Evolutionary conservation across 345 rosid species (phyloP).

Genomic region (Viola odorata): DNA sequence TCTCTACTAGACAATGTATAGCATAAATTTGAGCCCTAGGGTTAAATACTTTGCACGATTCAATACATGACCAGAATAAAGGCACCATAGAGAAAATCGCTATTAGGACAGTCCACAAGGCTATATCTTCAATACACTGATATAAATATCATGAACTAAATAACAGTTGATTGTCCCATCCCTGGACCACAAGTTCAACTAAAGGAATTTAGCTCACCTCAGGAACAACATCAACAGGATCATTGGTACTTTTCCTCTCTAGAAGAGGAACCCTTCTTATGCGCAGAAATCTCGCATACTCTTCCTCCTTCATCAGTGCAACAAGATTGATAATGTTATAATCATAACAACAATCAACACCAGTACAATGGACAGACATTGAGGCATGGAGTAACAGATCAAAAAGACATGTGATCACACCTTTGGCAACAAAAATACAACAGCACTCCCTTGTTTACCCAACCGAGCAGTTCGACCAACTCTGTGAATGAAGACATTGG

Average conservation of each 20-base stretch:
- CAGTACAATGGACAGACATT: not conserved
- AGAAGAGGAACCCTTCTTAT: conserved; percentile 69
- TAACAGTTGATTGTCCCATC: not conserved
- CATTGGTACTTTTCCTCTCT: conserved; percentile 46
- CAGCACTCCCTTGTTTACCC: conserved; percentile 75
- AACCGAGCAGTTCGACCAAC: conserved; percentile 90
- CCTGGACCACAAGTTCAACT: not conserved
- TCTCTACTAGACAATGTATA: not conserved
- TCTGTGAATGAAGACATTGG: conserved; percentile 82
- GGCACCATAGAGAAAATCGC: not conserved
- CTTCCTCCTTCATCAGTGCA: conserved; percentile 61
- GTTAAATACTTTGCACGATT: not conserved
- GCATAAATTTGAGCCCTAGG: not conserved
- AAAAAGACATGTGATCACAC: conserved; percentile 20
- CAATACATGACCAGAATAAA: not conserved
- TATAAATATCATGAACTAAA: not conserved
- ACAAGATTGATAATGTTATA: conserved; percentile 1
- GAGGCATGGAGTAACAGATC: not conserved
- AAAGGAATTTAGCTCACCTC: conserved; percentile 34
- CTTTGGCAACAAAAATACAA: conserved; percentile 72
- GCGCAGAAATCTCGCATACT: conserved; percentile 73
- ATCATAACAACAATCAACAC: not conserved
- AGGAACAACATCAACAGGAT: conserved; percentile 61
- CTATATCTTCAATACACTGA: not conserved
- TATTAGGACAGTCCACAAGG: not conserved